Percentiles rank a stretch among this genome's conserved stretches.
phyloP scores from a whole-genome alignment of 2,329 filamentous ascomycete species.

The Myriangium duriaei region DNA sequence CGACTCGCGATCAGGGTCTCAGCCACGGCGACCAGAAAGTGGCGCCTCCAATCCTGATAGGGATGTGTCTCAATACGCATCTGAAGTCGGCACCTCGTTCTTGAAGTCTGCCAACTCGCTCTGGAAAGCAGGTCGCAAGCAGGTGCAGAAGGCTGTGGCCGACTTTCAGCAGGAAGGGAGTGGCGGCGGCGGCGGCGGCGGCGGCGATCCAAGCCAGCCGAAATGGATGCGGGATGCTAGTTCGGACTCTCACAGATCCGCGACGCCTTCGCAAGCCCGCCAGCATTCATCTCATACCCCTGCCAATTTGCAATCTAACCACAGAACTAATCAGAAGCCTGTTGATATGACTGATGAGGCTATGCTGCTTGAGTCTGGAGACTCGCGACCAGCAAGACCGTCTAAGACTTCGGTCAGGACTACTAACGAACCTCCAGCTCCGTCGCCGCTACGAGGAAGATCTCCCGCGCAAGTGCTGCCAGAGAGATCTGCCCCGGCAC shows the following conservation, averaged over 20 bases:
- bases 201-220: constrained; percentile 65
- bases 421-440: constrained; percentile 11
- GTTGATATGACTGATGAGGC: constrained; percentile 43
- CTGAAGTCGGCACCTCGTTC: constrained; percentile 68
- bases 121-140: constrained; percentile 92
- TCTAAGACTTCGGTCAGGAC: constrained; percentile 14
- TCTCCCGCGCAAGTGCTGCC: constrained; percentile 23
- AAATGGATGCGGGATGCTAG: constrained; percentile 82
- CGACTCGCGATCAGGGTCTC: constrained; percentile 37
- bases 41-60: constrained; percentile 48
- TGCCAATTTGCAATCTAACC: constrained; percentile 3
- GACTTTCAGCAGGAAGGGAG: constrained; percentile 68
- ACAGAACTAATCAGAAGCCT: constrained; percentile 3
- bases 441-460: constrained; percentile 13
- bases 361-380: constrained; percentile 61
- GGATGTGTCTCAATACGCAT: constrained; percentile 69
- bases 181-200: no score
- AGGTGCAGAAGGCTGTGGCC: constrained; percentile 79
- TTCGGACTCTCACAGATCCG: constrained; percentile 18
- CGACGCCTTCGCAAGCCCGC: constrained; percentile 19
- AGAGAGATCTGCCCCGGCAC: constrained; percentile 27
- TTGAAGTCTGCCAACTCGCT: constrained; percentile 90
- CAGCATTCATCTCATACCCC: neutral
- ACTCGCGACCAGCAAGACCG: constrained; percentile 38
- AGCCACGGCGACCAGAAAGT: constrained; percentile 38